Conservation (phyloP, 805 yeast species). For the Yarrowia yakushimensis region DNA sequence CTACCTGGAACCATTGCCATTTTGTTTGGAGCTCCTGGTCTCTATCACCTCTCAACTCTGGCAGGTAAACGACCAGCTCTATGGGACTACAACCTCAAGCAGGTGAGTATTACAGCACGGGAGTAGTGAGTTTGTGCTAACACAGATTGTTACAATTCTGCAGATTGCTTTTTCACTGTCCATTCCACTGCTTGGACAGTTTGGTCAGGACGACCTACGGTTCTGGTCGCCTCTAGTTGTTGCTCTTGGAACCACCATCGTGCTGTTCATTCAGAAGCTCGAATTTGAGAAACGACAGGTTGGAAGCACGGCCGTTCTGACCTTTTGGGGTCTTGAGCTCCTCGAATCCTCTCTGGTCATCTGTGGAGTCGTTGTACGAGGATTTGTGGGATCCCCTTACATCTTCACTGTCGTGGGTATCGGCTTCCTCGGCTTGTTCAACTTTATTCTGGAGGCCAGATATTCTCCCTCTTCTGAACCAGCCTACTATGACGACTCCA, state of each 20-base stretch:
- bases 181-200: neutral
- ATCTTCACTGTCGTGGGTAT: neutral
- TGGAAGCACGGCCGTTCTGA: slow-evolving; percentile 28
- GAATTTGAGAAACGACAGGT: slow-evolving; percentile 26
- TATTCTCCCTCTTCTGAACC: slow-evolving; percentile 5
- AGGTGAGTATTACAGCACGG: neutral
- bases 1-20: neutral
- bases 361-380: slow-evolving; percentile 22
- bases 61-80: slow-evolving; percentile 12
- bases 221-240: slow-evolving; percentile 24
- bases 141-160: neutral
- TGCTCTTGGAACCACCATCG: slow-evolving; percentile 11
- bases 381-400: neutral
- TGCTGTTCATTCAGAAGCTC: neutral
- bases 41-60: neutral
- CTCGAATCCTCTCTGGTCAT: slow-evolving; percentile 27
- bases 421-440: neutral
- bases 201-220: slow-evolving; percentile 2
- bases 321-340: slow-evolving; percentile 29
- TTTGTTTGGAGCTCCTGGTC: neutral
- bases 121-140: neutral
- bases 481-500: neutral
- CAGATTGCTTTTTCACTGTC: neutral
- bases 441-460: slow-evolving; percentile 37
- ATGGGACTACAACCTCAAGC: slow-evolving; percentile 17